These are phyloP conservation scores for Chlamydomonas incerta DNA, from an alignment of 139 green algal species.

Conservation along the genomic window DNA sequence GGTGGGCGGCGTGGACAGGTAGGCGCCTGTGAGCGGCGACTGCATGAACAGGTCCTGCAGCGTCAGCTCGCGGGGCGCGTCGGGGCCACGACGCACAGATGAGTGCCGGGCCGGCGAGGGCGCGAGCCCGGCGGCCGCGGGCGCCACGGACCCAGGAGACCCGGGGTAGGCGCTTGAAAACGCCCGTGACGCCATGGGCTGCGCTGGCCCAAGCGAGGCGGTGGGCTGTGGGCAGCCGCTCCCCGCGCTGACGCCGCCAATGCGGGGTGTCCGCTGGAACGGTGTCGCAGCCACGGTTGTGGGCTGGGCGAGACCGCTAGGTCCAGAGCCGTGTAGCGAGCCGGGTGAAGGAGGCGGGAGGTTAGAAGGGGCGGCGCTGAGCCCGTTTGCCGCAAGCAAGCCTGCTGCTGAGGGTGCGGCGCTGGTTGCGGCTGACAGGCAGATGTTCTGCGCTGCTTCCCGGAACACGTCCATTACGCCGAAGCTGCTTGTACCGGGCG, in stretches of 20 bases:
- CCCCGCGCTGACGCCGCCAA: too few species aligned
- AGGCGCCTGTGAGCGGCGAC: constrained; percentile 19
- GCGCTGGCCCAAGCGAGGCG: too few species aligned
- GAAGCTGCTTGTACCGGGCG: not conserved
- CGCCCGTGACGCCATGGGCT: too few species aligned
- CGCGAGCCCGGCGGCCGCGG: too few species aligned
- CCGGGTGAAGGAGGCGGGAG: not conserved
- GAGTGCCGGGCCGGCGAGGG: too few species aligned
- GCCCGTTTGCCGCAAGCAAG: not conserved
- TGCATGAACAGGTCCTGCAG: constrained; percentile 34
- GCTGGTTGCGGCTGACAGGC: not conserved
- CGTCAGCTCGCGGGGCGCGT: not conserved
- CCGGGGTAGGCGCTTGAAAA: too few species aligned
- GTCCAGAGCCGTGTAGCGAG: too few species aligned
- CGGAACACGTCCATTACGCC: constrained; percentile 33
- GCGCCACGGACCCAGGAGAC: too few species aligned
- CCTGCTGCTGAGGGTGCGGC: constrained; percentile 2
- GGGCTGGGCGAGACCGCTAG: too few species aligned
- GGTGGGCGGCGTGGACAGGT: not conserved
- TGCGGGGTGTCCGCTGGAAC: too few species aligned
- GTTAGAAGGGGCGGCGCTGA: not conserved
- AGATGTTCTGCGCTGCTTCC: not conserved
- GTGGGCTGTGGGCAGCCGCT: too few species aligned
- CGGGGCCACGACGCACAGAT: not conserved
- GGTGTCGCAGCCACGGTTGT: too few species aligned